These are phyloP conservation scores for Solanum microdontum DNA, from an alignment of 257 asterid species.

Conservation along the genomic window DNA sequence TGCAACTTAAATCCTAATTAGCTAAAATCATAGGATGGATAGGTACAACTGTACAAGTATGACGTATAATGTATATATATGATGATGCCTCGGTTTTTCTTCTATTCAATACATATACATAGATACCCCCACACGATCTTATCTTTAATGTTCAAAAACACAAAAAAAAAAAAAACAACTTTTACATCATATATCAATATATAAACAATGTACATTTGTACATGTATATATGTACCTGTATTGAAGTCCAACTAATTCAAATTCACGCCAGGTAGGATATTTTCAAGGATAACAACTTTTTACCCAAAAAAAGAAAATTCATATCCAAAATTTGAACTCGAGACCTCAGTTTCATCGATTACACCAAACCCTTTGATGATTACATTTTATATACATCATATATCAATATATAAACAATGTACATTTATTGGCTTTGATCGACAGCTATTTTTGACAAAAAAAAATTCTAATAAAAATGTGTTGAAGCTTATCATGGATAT, in stretches of 20 bases:
- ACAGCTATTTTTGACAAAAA: background rate
- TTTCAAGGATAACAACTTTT: too few species aligned
- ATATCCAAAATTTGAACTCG: background rate
- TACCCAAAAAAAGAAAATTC: too few species aligned
- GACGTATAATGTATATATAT: background rate
- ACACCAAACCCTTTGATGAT: background rate
- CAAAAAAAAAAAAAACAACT: background rate
- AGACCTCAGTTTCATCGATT: accelerated
- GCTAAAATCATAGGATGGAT: background rate
- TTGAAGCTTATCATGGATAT: background rate
- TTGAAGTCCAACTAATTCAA: background rate
- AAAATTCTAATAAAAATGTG: background rate
- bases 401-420: background rate
- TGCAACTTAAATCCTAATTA: background rate
- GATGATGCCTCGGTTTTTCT: background rate
- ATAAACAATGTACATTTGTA: too few species aligned
- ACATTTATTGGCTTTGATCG: too few species aligned
- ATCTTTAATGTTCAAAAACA: background rate
- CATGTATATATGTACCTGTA: too few species aligned
- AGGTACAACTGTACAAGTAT: background rate
- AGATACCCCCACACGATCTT: background rate
- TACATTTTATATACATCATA: background rate
- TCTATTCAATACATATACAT: background rate
- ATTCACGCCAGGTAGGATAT: too few species aligned
- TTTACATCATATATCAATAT: too few species aligned